These are phyloP conservation scores for Torulaspora gathmanii DNA, from an alignment of 805 yeast species.

Conservation along the genomic window DNA sequence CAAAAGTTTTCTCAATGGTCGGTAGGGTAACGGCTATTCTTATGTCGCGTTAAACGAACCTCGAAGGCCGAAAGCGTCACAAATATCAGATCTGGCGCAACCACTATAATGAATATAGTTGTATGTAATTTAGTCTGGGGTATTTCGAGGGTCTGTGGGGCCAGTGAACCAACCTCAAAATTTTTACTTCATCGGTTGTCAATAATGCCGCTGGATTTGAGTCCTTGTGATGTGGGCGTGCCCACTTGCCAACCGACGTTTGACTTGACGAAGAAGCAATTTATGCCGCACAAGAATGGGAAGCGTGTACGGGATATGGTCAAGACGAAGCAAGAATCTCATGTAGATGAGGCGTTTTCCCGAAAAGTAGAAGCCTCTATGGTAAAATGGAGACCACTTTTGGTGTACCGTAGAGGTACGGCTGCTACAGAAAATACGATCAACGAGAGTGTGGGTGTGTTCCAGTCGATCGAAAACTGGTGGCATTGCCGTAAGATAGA, in stretches of 20 bases:
- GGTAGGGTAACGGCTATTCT: not conserved
- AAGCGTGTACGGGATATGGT: slow-evolving; percentile 28
- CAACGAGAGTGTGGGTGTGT: slow-evolving; percentile 7
- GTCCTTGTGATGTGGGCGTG: slow-evolving; percentile 10
- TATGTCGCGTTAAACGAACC: not conserved
- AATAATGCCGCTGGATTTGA: slow-evolving; percentile 5
- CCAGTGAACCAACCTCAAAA: not conserved
- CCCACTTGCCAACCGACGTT: slow-evolving; percentile 15
- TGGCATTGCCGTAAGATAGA: not conserved
- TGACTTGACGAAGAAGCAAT: slow-evolving; percentile 12
- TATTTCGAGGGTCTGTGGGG: not conserved
- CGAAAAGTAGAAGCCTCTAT: slow-evolving; percentile 29
- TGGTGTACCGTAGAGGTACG: slow-evolving; percentile 25
- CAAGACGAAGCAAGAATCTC: slow-evolving; percentile 24
- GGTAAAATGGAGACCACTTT: slow-evolving; percentile 30
- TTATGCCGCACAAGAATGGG: slow-evolving; percentile 16
- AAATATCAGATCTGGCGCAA: slow-evolving; percentile 1
- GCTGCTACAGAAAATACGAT: slow-evolving; percentile 25
- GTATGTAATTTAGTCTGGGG: not conserved
- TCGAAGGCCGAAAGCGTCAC: not conserved
- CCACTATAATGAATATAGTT: not conserved
- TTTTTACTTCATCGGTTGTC: not conserved
- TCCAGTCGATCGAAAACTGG: not conserved
- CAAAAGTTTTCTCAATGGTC: slow-evolving; percentile 1
- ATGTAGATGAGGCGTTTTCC: slow-evolving; percentile 17